Evolutionary conservation across 441 rosid genomes (phyloP), one percentile per base, ranked within the genome.

Genomic region (Croton laevigatus): DNA sequence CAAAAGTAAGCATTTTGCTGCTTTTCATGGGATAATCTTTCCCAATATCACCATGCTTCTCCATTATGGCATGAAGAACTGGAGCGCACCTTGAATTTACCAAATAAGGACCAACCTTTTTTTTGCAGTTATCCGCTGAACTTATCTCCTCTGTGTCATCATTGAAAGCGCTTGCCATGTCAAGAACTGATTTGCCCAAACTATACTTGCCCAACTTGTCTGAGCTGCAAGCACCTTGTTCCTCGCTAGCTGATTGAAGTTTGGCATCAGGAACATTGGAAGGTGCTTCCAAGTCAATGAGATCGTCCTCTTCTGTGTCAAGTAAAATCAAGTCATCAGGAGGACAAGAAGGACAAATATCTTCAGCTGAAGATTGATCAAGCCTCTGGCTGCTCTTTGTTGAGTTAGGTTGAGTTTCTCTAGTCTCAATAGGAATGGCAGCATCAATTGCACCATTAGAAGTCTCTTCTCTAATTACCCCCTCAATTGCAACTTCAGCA

Each of bases 31-130:
- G 61, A 45, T 54, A 66, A 51, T 66, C 66, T 66, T 22, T 60
- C 17, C 71, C 60, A 46, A 73, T 73, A 44, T 72, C 70, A 40
- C 65, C 71, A 10, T 73, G 66, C 59, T 73, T 73, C 8, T 58
- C 17, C 17, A 59, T n/a, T 32, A 73, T 73, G 61, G 76, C 66
- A 46, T 5, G 14, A 66, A 66, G 53, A 49, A 44, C 22, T 14
- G 59, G 42, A 42, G 70, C 66, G 45, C 36, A 73, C 38, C 9
- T 48, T 23, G 66, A 45, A 48, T 66, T 22, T 22, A 73, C 61
- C 49, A 9, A 16, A 59, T 66, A 66, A 8, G 32, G 7, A 32
- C 16, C 34, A 38, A 22, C 62, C 14, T 34, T 8, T 23, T 62
- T 61, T 6, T 19, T 14, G 8, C 2, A 36, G 42, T 6, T 27